phyloP scores from a whole-genome alignment of 2,329 filamentous ascomycete genomes.

The Cercospora janseana region DNA sequence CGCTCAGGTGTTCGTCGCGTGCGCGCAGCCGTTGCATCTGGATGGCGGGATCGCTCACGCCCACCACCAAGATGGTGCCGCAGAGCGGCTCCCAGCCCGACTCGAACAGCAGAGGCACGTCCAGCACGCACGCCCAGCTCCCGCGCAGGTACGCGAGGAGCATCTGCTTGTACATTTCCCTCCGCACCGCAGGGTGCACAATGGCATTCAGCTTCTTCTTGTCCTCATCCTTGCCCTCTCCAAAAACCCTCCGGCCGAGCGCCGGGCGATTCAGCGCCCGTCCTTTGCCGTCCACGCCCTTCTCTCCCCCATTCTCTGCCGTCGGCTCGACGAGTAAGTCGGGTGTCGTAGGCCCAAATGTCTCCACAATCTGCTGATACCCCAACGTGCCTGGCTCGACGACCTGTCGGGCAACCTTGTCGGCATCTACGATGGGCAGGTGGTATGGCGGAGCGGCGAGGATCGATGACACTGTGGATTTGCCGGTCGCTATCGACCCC shows the following conservation, averaged over 20 bases:
- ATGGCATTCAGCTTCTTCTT: constrained; percentile 80
- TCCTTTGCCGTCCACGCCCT: constrained; percentile 61
- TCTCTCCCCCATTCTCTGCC: constrained; percentile 43
- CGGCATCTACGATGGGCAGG: constrained; percentile 90
- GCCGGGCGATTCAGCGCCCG: constrained; percentile 80
- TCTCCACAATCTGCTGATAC: constrained; percentile 75
- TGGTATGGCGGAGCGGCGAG: constrained; percentile 78
- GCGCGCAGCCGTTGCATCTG: constrained; percentile 78
- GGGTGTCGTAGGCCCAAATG: constrained; percentile 80
- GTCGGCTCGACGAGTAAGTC: constrained; percentile 71
- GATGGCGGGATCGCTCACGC: constrained; percentile 71
- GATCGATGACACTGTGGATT: constrained; percentile 88
- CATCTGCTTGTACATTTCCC: constrained; percentile 75
- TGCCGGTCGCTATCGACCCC: constrained; percentile 95
- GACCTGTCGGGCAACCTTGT: constrained; percentile 86
- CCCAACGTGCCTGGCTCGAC: constrained; percentile 87
- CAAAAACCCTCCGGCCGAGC: constrained; percentile 83
- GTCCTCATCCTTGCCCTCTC: constrained; percentile 70
- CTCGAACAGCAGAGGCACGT: constrained; percentile 91
- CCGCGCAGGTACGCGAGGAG: constrained; percentile 71
- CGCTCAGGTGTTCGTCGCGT: constrained; percentile 72
- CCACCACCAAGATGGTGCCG: constrained; percentile 82
- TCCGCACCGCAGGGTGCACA: constrained; percentile 85
- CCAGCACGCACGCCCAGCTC: constrained; percentile 84
- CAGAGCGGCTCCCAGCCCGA: constrained; percentile 80